Conservation (phyloP, 768 basidiomycete species). For the Boletus vermiculosoides region DNA sequence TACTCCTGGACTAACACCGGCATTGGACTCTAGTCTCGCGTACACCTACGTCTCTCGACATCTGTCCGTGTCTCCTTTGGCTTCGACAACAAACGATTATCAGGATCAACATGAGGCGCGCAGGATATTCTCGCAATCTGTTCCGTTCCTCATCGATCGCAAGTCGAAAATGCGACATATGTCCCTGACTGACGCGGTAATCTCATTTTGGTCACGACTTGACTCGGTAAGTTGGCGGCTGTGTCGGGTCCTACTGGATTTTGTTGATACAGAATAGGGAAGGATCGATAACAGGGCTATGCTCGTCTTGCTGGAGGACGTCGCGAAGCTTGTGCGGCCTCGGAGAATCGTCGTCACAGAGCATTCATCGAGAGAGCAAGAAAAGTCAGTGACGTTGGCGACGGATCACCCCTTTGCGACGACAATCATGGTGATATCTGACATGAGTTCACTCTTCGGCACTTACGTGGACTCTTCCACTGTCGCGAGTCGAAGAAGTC, state of each 20-base stretch:
- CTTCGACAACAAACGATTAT: constrained; percentile 37
- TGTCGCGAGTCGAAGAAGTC: constrained; percentile 20
- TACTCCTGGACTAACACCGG: not conserved
- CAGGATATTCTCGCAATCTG: constrained; percentile 47
- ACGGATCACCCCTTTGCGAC: constrained; percentile 15
- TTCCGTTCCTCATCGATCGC: constrained; percentile 64
- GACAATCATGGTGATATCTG: constrained; percentile 28
- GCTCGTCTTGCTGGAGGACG: constrained; percentile 55
- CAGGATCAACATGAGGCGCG: constrained; percentile 48
- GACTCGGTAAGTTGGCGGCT: constrained; percentile 32
- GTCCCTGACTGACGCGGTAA: constrained; percentile 51
- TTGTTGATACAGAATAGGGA: constrained; percentile 29
- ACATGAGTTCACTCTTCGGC: constrained; percentile 25
- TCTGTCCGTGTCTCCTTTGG: constrained; percentile 58
- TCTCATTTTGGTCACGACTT: constrained; percentile 66
- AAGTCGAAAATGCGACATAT: constrained; percentile 54
- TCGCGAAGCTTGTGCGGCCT: constrained; percentile 51
- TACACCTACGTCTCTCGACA: constrained; percentile 69
- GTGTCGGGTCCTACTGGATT: not conserved
- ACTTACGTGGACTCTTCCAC: not conserved
- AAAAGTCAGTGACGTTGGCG: not conserved
- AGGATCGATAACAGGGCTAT: constrained; percentile 42
- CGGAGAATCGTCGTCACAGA: constrained; percentile 23
- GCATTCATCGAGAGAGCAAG: not conserved
- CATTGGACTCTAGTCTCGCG: constrained; percentile 46